phyloP scores from a whole-genome alignment of 805 yeast species.

The Teunomyces gatunensis region DNA sequence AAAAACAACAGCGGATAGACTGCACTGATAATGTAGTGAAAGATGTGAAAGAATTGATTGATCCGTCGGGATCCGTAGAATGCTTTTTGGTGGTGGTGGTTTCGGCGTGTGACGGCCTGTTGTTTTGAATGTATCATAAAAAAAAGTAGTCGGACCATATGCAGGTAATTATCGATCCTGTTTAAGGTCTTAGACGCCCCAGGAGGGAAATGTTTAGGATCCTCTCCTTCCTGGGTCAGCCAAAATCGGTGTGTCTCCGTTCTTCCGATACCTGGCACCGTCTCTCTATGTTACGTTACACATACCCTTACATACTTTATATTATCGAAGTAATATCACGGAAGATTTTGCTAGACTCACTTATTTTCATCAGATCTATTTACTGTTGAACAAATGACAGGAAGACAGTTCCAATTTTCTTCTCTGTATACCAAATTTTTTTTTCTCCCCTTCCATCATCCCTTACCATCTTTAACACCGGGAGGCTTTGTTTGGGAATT shows the following conservation, averaged over 20 bases:
- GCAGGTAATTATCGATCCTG: neutral
- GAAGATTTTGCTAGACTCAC: too few species aligned
- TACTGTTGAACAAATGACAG: too few species aligned
- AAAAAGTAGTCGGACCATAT: neutral
- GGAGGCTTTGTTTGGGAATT: neutral
- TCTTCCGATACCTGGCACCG: neutral
- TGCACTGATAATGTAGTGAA: neutral
- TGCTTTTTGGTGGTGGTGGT: neutral
- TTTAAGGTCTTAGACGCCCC: neutral
- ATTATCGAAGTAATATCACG: too few species aligned
- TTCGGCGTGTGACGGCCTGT: constrained; percentile 1
- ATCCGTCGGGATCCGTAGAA: neutral
- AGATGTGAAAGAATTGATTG: neutral
- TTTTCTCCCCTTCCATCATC: neutral
- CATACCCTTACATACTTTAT: too few species aligned
- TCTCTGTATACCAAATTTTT: neutral
- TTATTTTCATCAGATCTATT: too few species aligned
- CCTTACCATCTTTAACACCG: neutral
- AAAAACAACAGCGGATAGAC: neutral
- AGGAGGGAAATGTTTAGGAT: neutral
- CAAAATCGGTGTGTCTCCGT: neutral
- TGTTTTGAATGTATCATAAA: constrained; percentile 3
- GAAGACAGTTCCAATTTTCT: neutral
- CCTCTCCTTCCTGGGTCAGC: neutral
- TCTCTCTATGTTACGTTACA: too few species aligned